phyloP scores from a whole-genome alignment of 352 stramenopile species.

The Plasmopara viticola region DNA sequence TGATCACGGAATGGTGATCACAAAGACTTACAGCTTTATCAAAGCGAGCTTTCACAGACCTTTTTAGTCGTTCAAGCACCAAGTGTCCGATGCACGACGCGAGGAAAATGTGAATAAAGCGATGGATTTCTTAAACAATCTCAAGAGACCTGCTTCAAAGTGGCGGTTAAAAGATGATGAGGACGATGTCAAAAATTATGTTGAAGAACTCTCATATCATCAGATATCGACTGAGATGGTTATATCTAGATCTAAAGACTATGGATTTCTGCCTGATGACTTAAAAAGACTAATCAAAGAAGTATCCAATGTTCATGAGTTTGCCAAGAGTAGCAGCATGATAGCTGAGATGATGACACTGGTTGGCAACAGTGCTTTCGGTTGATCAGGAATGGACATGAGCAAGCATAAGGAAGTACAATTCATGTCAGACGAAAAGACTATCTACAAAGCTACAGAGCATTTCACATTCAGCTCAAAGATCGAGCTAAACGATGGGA shows the following conservation, averaged over 20 bases:
- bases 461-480: not conserved
- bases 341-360: no score
- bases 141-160: no score
- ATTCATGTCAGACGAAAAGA: not conserved
- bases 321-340: not conserved
- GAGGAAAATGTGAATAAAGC: not conserved
- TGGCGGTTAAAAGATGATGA: no score
- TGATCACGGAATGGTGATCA: not conserved
- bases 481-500: not conserved
- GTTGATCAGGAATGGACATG: no score
- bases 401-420: not conserved
- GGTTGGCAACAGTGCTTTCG: no score
- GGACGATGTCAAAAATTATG: no score
- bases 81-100: not conserved
- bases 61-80: not conserved
- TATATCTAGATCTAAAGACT: no score
- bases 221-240: no score
- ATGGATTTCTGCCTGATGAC: no score
- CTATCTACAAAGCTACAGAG: not conserved
- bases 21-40: not conserved
- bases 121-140: not conserved
- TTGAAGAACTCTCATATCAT: no score
- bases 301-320: no score
- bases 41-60: not conserved
- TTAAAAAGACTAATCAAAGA: no score